Conservation (phyloP, 192 early-diverging fungal species). For the Coemansia sp. region DNA sequence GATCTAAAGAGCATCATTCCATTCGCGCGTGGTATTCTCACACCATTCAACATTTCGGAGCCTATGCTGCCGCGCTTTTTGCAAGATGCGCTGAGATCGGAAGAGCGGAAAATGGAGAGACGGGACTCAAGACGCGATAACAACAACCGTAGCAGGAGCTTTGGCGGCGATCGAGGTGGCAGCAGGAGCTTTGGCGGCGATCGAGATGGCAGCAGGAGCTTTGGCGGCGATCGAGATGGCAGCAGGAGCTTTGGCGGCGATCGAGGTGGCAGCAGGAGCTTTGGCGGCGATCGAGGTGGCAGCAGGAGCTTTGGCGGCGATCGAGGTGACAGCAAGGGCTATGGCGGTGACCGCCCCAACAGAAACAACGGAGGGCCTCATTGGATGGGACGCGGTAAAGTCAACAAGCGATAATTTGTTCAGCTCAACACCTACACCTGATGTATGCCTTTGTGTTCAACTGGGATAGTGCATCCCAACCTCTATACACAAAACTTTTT, state of each 20-base stretch:
- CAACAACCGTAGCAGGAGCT: background rate
- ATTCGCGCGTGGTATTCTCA: slow-evolving; percentile 6
- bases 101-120: background rate
- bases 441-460: background rate
- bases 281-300: background rate
- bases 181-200: slow-evolving; percentile 6
- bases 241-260: background rate
- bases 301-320: background rate
- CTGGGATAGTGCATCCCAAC: too few species aligned
- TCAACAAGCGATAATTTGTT: background rate
- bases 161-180: background rate
- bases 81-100: background rate
- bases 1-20: slow-evolving; percentile 26
- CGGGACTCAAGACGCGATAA: background rate
- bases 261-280: background rate
- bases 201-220: background rate
- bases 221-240: background rate
- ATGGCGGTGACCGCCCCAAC: background rate
- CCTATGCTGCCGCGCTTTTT: slow-evolving; percentile 23
- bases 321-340: background rate
- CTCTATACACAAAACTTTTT: too few species aligned
- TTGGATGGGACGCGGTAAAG: slow-evolving; percentile 6
- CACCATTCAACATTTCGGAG: slow-evolving; percentile 28
- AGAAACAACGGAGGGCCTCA: background rate
- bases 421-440: background rate